Base-by-base conservation (phyloP, 2,329 filamentous ascomycete species). In the Verticillium tricorpus region DNA sequence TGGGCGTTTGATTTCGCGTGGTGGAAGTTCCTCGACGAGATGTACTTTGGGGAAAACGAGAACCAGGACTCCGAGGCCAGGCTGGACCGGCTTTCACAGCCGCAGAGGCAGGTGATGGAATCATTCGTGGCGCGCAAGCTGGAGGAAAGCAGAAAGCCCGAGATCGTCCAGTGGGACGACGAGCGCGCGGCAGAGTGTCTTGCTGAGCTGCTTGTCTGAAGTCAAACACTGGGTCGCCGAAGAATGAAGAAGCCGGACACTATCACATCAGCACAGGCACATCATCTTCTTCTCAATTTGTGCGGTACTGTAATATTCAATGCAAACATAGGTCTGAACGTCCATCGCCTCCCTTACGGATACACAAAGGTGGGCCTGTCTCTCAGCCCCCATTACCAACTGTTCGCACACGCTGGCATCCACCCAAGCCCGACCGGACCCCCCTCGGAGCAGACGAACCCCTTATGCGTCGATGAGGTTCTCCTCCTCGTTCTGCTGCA, bases 401-500 rank as follows among this genome's bases (percentile, higher is more conserved):
- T 58, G 50, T 56, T 14, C 50, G 39, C 56, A n/a, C 52, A 59
- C 52, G 28, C 28, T 45, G 40, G 50, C 56, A 31, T 39, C 37
- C 14, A 34, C 57, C 11, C 57, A 66, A 64, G 62, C 66, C 67
- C 68, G 64, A 61, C 64, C 66, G 67, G 61, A 54, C 60, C 56
- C 59, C 64, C 59, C 64, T 14, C 55, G 32, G 32, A 25, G 25
- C 37, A 5, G 8, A 28, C 19, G n/a, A 28, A 9, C 19, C 15
- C 22, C 64, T 76, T 72, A 87, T 72, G 84, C 82, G 69, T 88
- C 85, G 72, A 88, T 85, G 67, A 88, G 75, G 75, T 86, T 86
- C 75, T 83, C 84, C 75, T 83, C 84, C 72, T 86, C 82, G 67
- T 76, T 71, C 69, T 76, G 76, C 65, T 77, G 73, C 22, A 68